Base-by-base conservation (phyloP, 768 basidiomycete genomes). In the Russula sp. region DNA sequence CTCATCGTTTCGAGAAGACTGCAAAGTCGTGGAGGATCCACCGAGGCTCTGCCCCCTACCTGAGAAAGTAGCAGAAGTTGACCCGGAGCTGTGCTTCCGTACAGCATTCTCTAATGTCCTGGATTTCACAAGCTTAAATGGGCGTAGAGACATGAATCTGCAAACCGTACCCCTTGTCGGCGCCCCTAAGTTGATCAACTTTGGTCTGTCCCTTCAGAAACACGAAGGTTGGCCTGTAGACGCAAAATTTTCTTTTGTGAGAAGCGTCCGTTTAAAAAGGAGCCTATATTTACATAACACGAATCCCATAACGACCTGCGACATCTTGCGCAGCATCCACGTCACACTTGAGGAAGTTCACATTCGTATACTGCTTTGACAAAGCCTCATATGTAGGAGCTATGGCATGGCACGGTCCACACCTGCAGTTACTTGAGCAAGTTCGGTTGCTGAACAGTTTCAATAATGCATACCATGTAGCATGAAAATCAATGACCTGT, bases 401-500 rank as follows among this genome's bases (percentile, higher is more conserved):
- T 66, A 94, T 94, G 47, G 80, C 79, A 73, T 90, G 89, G 71
- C 91, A 94, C 40, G 91, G 91, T 1, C 88, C 86, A 79, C 91
- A 93, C 91, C 90, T 91, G 67, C 45, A 44, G 22, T 50, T 16
- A 61, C 54, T 7, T 48, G 35, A 61, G 66, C 50, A 71, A 20
- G 55, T n/a, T 50, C 34, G 20, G 53, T 34, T 20, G 48, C 14
- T 22, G 4, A 37, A 49, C 27, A 64, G 40, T 45, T 49, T 39
- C 40, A 34, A 35, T 51, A 20, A 35, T 39, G 68, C 75, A 67
- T 67, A 89, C 91, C 91, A 93, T 64, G 85, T 82, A 59, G 91
- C 91, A 72, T 91, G 88, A 70, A 93, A 93, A 74, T 93, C 91
- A 64, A 93, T 89, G 63, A 93, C 86, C 89, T 90, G 53, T 27